Conservation (phyloP, 2,329 filamentous ascomycete species). For the Paracorniculantispora psalliotae region DNA sequence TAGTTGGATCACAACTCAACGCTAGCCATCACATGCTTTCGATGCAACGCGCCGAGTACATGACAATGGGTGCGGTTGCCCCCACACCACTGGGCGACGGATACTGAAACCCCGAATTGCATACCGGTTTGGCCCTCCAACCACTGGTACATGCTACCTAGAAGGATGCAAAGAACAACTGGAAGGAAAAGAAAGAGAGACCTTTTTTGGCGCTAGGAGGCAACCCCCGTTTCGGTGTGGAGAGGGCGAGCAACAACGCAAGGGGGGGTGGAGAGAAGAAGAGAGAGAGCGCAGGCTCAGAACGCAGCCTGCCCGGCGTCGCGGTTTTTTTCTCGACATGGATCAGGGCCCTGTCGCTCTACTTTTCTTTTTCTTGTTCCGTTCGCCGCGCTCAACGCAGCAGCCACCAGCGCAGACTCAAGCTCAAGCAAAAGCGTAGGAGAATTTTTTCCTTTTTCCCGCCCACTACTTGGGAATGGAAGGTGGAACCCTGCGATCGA, state of each 20-base stretch:
- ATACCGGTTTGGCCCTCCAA: too few relatives aligned
- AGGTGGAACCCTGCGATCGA: background rate
- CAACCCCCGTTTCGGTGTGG: slow-evolving; percentile 1
- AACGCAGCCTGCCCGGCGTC: background rate
- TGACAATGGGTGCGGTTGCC: too few relatives aligned
- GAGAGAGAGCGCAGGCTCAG: slow-evolving; percentile 3
- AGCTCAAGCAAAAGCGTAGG: background rate
- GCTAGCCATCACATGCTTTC: background rate
- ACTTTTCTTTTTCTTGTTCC: background rate
- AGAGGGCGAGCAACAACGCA: background rate
- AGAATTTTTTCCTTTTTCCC: background rate
- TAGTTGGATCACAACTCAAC: background rate
- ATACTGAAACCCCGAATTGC: background rate
- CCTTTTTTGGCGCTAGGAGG: background rate
- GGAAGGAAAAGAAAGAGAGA: too few relatives aligned
- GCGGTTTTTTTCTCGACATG: background rate
- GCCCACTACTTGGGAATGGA: background rate
- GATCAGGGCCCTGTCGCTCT: background rate
- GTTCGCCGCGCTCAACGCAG: background rate
- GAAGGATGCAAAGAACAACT: background rate
- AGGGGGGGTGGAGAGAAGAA: background rate
- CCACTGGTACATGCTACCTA: background rate
- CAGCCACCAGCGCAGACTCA: slow-evolving; percentile 9
- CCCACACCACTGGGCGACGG: background rate
- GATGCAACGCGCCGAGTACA: background rate